Percentiles rank a stretch among this genome's conserved stretches.
Evolutionary conservation across 495 filamentous ascomycete species (phyloP).

Genomic region (Podospora tetraspora): DNA sequence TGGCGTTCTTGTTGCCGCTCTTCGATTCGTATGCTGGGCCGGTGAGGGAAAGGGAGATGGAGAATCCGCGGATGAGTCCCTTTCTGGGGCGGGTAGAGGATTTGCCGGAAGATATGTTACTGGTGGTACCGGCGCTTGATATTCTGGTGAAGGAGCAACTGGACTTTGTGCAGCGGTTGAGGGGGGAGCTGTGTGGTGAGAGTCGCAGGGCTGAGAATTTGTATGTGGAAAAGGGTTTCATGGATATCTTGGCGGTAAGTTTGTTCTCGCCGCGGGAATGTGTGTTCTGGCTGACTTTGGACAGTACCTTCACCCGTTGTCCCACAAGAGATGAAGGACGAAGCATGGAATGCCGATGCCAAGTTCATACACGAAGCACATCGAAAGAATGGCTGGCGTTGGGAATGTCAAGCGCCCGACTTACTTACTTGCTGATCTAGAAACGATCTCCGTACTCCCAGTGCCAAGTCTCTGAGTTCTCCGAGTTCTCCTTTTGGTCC

Average conservation of each 20-base stretch:
- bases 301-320: neutral
- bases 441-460: too few species aligned
- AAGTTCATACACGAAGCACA: neutral
- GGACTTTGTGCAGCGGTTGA: constrained; percentile 8
- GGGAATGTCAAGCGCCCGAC: neutral
- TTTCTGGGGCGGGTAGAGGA: constrained; percentile 18
- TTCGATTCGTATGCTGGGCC: constrained; percentile 29
- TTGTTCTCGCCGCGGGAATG: neutral
- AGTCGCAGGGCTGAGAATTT: constrained; percentile 19
- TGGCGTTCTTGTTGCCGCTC: constrained; percentile 27
- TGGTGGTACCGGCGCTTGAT: constrained; percentile 10
- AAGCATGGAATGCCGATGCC: neutral
- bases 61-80: constrained; percentile 24
- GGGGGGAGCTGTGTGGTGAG: neutral
- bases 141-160: constrained; percentile 14
- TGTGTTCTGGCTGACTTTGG: neutral
- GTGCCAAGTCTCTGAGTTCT: too few species aligned
- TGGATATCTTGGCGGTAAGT: constrained; percentile 27
- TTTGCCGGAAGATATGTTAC: constrained; percentile 8
- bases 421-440: too few species aligned
- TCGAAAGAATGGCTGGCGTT: neutral
- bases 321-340: neutral
- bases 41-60: constrained; percentile 10
- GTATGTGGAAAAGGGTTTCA: constrained; percentile 30
- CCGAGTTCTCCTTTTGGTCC: too few species aligned